Conservation (phyloP, 305 asterid genomes). For the Fraxinus albicans region DNA sequence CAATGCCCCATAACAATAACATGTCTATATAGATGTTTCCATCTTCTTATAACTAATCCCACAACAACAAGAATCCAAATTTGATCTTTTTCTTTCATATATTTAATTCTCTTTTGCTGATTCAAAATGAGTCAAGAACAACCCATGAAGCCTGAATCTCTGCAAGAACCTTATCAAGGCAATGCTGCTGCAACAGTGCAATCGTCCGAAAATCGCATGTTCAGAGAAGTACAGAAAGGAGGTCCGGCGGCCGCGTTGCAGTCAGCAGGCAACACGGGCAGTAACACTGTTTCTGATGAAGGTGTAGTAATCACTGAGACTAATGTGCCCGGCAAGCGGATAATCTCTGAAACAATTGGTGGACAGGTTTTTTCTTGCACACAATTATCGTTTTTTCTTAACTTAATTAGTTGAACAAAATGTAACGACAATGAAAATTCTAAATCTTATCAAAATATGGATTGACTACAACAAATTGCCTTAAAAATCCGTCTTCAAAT, state of each 20-base stretch:
- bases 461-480: background rate
- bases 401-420: background rate
- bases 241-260: background rate
- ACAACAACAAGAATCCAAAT: background rate
- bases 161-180: constrained; percentile 18
- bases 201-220: background rate
- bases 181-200: background rate
- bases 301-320: constrained; percentile 24
- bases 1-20: background rate
- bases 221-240: background rate
- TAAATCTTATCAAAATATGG: background rate
- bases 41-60: background rate
- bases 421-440: background rate
- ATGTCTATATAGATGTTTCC: background rate
- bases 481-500: background rate
- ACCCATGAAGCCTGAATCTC: constrained; percentile 34
- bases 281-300: constrained; percentile 10
- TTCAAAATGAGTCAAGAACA: constrained; percentile 66
- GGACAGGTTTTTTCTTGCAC: constrained; percentile 18
- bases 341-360: constrained; percentile 12
- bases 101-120: background rate
- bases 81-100: background rate
- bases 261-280: background rate
- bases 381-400: background rate
- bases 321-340: constrained; percentile 2